Percentiles rank a stretch among this genome's conserved stretches.
phyloP scores from a whole-genome alignment of 2,329 filamentous ascomycete genomes.

The Talaromyces piceae region DNA sequence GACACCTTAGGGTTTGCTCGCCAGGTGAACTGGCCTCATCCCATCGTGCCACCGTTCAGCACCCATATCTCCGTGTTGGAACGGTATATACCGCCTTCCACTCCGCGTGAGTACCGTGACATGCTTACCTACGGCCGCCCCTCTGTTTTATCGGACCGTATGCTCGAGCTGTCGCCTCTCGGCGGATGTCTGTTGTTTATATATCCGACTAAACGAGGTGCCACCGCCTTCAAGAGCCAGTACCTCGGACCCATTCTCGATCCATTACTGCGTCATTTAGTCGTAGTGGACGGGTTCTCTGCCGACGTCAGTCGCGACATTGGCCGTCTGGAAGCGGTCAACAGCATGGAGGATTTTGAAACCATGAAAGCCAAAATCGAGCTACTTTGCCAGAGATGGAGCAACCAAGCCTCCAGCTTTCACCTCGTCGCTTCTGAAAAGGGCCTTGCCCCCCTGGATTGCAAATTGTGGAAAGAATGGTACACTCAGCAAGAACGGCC shows the following conservation, averaged over 20 bases:
- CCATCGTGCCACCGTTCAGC: constrained; percentile 53
- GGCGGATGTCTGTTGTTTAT: constrained; percentile 55
- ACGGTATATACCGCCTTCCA: constrained; percentile 58
- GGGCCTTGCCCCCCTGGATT: constrained; percentile 44
- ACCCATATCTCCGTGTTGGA: constrained; percentile 57
- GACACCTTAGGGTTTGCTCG: constrained; percentile 43
- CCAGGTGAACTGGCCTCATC: constrained; percentile 43
- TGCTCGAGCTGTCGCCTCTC: constrained; percentile 51
- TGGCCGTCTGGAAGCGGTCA: constrained; percentile 47
- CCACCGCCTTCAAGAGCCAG: constrained; percentile 49
- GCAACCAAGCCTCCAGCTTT: constrained; percentile 33
- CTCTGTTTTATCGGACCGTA: constrained; percentile 54
- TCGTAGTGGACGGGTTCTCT: constrained; percentile 52
- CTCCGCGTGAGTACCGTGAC: constrained; percentile 50
- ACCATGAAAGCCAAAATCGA: constrained; percentile 39
- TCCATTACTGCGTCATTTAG: constrained; percentile 51
- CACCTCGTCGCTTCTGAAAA: constrained; percentile 44
- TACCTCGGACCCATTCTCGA: constrained; percentile 57
- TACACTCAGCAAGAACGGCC: constrained; percentile 58
- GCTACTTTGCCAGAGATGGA: constrained; percentile 33
- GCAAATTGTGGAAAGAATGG: constrained; percentile 55
- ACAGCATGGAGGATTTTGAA: constrained; percentile 49
- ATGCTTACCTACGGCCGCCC: constrained; percentile 49
- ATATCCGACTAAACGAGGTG: constrained; percentile 54
- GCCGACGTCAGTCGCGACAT: constrained; percentile 49